Percentiles rank a stretch among this genome's conserved stretches.
Conservation (phyloP, 2,329 filamentous ascomycete species). For the Fusarium haematococcum region DNA sequence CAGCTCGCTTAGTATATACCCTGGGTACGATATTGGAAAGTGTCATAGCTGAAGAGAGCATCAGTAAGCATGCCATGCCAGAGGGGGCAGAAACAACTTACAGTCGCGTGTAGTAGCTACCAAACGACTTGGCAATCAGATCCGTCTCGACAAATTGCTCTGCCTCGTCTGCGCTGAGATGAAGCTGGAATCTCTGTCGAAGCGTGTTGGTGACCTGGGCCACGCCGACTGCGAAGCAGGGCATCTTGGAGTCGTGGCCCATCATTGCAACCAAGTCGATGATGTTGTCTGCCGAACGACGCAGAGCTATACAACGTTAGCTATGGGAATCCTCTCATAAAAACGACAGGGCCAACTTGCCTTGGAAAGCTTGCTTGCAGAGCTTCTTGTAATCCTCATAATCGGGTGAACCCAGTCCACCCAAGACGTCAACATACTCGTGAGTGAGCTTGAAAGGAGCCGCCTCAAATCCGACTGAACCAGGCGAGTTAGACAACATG, state of each 20-base stretch:
- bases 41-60: conserved; percentile 73
- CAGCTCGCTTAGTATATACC: conserved; percentile 77
- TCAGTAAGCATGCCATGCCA: conserved; percentile 8
- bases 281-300: conserved; percentile 82
- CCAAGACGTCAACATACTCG: conserved; percentile 87
- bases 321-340: not conserved
- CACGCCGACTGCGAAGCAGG: conserved; percentile 82
- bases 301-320: conserved; percentile 65
- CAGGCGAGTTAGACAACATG: conserved; percentile 88
- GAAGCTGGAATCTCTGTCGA: conserved; percentile 81
- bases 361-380: conserved; percentile 87
- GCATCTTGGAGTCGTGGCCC: conserved; percentile 86
- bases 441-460: conserved; percentile 89
- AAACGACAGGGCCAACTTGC: conserved; percentile 55
- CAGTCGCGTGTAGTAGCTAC: conserved; percentile 89
- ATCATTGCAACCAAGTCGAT: conserved; percentile 87
- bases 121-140: conserved; percentile 82
- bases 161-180: conserved; percentile 84
- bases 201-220: conserved; percentile 76
- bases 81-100: conserved; percentile 57
- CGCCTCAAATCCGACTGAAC: conserved; percentile 86
- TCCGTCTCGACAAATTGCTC: conserved; percentile 85
- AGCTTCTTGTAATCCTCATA: conserved; percentile 82
- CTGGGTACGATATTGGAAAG: conserved; percentile 89
- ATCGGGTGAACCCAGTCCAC: conserved; percentile 75